Conservation (phyloP, 345 rosid genomes). For the Lepidium africanum region DNA sequence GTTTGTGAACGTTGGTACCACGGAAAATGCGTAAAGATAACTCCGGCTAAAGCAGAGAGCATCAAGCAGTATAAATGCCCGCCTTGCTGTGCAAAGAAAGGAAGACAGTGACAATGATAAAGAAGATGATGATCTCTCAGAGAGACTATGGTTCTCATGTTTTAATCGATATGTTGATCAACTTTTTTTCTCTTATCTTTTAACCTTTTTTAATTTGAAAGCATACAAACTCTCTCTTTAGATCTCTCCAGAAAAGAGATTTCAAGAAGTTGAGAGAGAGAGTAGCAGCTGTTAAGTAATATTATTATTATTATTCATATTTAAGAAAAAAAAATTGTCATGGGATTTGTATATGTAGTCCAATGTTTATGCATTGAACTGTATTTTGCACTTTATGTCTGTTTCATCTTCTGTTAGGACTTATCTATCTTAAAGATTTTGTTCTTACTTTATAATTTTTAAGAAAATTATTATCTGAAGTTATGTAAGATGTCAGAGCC, state of each 20-base stretch:
- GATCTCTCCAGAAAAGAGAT: constrained; percentile 15
- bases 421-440: not conserved
- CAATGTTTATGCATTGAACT: constrained; percentile 12
- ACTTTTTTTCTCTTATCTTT: not conserved
- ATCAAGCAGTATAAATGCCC: constrained; percentile 90
- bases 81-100: constrained; percentile 71
- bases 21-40: constrained; percentile 78
- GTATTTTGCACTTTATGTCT: not conserved
- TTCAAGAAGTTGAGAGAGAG: constrained; percentile 26
- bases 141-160: constrained; percentile 20
- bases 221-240: constrained; percentile 26
- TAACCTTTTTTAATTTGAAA: constrained; percentile 13
- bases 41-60: constrained; percentile 75
- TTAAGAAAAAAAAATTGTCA: not conserved
- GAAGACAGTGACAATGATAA: constrained; percentile 37
- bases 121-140: not conserved
- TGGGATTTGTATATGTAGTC: constrained; percentile 16
- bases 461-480: too few species aligned
- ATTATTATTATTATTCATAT: constrained; percentile 12
- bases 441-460: not conserved
- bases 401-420: not conserved
- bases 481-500: too few species aligned
- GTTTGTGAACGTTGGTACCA: constrained; percentile 83
- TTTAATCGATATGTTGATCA: constrained; percentile 19
- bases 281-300: constrained; percentile 22